Evolutionary conservation across 345 rosid genomes (phyloP).

Genomic region (Corchorus capsularis): DNA sequence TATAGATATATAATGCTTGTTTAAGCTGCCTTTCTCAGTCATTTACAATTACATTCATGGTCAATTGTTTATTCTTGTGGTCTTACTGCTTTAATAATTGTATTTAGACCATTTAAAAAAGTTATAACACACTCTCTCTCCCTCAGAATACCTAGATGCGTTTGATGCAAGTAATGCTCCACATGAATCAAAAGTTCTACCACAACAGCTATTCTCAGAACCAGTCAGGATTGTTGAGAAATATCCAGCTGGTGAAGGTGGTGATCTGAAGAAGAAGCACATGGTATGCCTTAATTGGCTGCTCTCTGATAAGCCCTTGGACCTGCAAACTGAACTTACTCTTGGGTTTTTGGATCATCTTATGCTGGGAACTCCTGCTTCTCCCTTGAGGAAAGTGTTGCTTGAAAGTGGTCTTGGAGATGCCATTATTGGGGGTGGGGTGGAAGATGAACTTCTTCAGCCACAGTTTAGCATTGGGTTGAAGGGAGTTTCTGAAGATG

Average conservation of each 20-base stretch:
- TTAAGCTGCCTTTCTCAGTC: background rate
- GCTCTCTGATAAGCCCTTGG: slow-evolving; percentile 79
- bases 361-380: slow-evolving; percentile 94
- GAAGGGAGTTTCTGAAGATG: slow-evolving; percentile 82
- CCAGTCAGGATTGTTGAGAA: slow-evolving; percentile 82
- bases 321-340: slow-evolving; percentile 85
- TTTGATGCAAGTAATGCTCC: slow-evolving; percentile 74
- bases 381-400: slow-evolving; percentile 88
- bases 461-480: slow-evolving; percentile 92
- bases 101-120: background rate
- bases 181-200: slow-evolving; percentile 56
- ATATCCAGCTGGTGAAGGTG: slow-evolving; percentile 84
- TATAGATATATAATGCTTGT: background rate
- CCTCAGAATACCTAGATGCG: slow-evolving; percentile 75
- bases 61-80: slow-evolving; percentile 4
- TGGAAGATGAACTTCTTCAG: slow-evolving; percentile 94
- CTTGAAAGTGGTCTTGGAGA: slow-evolving; percentile 97
- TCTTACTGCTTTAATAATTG: background rate
- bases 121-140: slow-evolving; percentile 17
- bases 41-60: background rate
- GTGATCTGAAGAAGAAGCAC: slow-evolving; percentile 81
- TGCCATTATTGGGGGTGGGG: slow-evolving; percentile 87
- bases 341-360: slow-evolving; percentile 95
- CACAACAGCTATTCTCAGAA: slow-evolving; percentile 67
- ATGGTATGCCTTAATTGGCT: slow-evolving; percentile 97